Base-by-base conservation (phyloP, 2,329 filamentous ascomycete genomes). In the Epicoccum sorghinum region DNA sequence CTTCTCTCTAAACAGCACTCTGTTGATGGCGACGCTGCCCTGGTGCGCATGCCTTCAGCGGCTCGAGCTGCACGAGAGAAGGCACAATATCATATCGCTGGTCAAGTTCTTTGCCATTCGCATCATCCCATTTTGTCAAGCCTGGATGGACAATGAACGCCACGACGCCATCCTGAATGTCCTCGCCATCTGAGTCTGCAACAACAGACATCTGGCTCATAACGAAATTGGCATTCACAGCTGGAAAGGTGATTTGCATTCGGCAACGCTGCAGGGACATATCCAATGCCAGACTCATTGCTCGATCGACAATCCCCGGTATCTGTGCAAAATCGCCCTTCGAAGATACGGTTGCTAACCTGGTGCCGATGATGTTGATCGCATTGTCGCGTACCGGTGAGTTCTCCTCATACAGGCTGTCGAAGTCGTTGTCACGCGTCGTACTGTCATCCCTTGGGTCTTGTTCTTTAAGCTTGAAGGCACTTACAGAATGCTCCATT, bases 71-170 rank as follows among this genome's bases (percentile, higher is more conserved):
- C 2, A 62, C 52, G 1, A 57, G 29, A 18, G 47, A 18, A 24
- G 52, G 55, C 0, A 62, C 55, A 9, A 66, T 62, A 9, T 62
- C 59, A 25, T 63, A 57, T 4, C 54, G 42, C 1, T 60, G 37
- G 10, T 64, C 60, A 13, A 67, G 36, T 22, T 63, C 40, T 42
- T 61, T 60, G 2, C 65, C 66, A 23, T 62, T 50, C 0, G 50
- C 51, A 59, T 69, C 57, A 1, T 66, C 68, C 67, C 65, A 71
- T 23, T 68, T 68, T 0, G 53, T 57, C 1, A 71, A 46, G 1
- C 65, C 65, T 0, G 65, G 68, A 3, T 57, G 61, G 10, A 64
- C 39, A 12, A 63, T 33, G 40, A 64, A 64, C 0, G 57, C 57
- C 2, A 69, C 63, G 1, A 9, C 2, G 1, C 59, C 59, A 4